A percentile compares a stretch with the other conserved stretches of the same genome.
These are phyloP conservation scores for Trichoderma polysporum DNA, from an alignment of 2,329 filamentous ascomycete species.

Conservation along the genomic window DNA sequence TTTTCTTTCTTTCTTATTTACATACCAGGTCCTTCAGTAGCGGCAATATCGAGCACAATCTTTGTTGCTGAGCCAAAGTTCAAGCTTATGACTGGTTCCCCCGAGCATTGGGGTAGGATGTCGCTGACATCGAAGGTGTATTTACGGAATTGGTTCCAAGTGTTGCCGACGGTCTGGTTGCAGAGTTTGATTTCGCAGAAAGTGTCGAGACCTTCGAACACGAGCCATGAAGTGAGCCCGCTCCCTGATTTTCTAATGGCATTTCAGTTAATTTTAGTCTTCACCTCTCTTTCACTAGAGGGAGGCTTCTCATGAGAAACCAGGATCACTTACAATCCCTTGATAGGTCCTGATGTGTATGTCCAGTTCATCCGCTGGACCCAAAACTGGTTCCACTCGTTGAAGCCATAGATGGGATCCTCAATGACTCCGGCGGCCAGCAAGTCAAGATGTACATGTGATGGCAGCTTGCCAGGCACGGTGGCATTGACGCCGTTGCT, in stretches of 20 bases:
- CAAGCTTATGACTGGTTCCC: slow-evolving; percentile 20
- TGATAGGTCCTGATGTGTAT: slow-evolving; percentile 48
- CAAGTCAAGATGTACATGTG: slow-evolving; percentile 61
- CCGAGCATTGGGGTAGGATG: slow-evolving; percentile 33
- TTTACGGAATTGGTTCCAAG: slow-evolving; percentile 63
- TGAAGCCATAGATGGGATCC: slow-evolving; percentile 45
- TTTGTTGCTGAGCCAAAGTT: slow-evolving; percentile 26
- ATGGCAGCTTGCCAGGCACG: slow-evolving; percentile 55
- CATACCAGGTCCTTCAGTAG: too few relatives aligned
- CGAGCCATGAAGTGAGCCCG: slow-evolving; percentile 47
- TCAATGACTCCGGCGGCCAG: slow-evolving; percentile 52
- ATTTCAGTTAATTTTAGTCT: neutral
- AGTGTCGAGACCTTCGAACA: slow-evolving; percentile 63
- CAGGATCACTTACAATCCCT: slow-evolving; percentile 37
- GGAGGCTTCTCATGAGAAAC: too few relatives aligned
- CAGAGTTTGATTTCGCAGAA: slow-evolving; percentile 58
- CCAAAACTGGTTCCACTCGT: slow-evolving; percentile 61
- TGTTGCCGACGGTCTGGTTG: slow-evolving; percentile 51
- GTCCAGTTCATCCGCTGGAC: slow-evolving; percentile 56
- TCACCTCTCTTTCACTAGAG: neutral
- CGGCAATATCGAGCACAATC: slow-evolving; percentile 19
- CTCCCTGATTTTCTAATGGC: slow-evolving; percentile 27
- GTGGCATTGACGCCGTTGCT: slow-evolving; percentile 23
- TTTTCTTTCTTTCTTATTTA: too few relatives aligned
- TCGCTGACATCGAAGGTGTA: slow-evolving; percentile 58